Conservation (phyloP, 2,329 filamentous ascomycete species). For the Hymenoscyphus fraxineus region DNA sequence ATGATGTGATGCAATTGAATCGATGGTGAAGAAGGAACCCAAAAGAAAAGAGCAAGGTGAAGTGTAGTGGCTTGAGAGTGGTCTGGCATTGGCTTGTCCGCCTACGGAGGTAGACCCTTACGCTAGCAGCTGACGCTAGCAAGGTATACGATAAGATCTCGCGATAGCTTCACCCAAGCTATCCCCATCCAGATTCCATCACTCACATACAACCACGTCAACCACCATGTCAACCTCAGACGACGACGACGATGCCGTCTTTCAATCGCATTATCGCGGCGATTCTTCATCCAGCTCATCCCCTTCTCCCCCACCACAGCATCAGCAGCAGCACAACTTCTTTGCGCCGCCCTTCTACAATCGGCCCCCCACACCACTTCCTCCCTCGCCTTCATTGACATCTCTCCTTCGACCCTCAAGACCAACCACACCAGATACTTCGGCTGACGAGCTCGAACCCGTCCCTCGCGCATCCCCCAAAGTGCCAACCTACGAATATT, state of each 20-base stretch:
- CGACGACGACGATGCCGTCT: constrained; percentile 28
- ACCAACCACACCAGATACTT: constrained; percentile 90
- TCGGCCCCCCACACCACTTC: constrained; percentile 88
- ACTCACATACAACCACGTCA: not conserved
- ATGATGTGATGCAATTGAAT: not conserved
- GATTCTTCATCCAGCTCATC: constrained; percentile 30
- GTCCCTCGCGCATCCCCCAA: constrained; percentile 84
- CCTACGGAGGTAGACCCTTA: too few species aligned
- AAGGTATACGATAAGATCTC: constrained; percentile 1
- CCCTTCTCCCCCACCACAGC: constrained; percentile 30
- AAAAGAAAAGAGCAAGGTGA: not conserved
- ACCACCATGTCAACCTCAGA: constrained; percentile 21
- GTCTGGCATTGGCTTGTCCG: not conserved
- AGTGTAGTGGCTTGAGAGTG: not conserved
- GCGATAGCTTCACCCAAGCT: not conserved
- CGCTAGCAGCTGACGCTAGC: not conserved
- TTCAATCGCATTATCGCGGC: constrained; percentile 29
- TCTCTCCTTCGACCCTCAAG: constrained; percentile 85
- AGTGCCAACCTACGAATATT: constrained; percentile 99
- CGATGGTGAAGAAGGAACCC: not conserved
- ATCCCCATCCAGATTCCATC: not conserved
- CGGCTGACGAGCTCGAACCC: constrained; percentile 75
- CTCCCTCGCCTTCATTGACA: constrained; percentile 87
- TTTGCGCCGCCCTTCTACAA: constrained; percentile 93
- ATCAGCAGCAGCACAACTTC: constrained; percentile 35